phyloP scores from a whole-genome alignment of 2,329 filamentous ascomycete species.

The Epichloe coenophiala region DNA sequence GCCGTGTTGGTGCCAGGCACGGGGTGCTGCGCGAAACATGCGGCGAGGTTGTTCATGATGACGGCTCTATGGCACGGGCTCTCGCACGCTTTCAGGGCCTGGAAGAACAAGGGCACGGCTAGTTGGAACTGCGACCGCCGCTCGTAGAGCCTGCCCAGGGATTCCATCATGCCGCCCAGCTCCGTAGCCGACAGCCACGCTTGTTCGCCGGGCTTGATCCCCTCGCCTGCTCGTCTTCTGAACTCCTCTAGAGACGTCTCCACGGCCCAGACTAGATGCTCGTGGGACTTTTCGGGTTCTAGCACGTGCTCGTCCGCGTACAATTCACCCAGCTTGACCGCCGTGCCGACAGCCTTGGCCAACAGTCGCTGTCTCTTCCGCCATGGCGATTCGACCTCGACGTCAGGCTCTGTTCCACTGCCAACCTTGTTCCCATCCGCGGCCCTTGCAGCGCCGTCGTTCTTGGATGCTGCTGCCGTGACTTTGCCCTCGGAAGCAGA shows the following conservation, averaged over 20 bases:
- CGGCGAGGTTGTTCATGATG: conserved; percentile 76
- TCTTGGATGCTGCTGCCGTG: conserved; percentile 13
- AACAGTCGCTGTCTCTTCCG: conserved; percentile 52
- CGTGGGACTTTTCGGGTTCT: conserved; percentile 58
- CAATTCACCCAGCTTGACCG: conserved; percentile 72
- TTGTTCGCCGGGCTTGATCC: conserved; percentile 56
- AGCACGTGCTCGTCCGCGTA: conserved; percentile 67
- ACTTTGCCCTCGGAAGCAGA: conserved; percentile 32
- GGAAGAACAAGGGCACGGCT: conserved; percentile 73
- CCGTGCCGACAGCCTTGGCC: conserved; percentile 60
- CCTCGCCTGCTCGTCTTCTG: conserved; percentile 50
- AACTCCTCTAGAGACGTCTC: conserved; percentile 67
- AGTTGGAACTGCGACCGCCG: conserved; percentile 63
- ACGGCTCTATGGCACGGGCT: conserved; percentile 64
- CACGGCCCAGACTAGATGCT: conserved; percentile 65
- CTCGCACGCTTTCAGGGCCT: conserved; percentile 58
- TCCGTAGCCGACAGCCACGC: conserved; percentile 58
- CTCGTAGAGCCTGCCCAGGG: conserved; percentile 66
- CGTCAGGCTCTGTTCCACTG: neutral
- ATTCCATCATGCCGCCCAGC: conserved; percentile 61
- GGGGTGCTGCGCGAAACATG: conserved; percentile 57
- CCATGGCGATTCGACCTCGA: conserved; percentile 34
- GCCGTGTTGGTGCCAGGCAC: conserved; percentile 18
- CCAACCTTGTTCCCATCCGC: conserved; percentile 6
- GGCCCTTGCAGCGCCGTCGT: neutral